Evolutionary conservation across 2,329 filamentous ascomycete genomes (phyloP), one percentile per base, ranked within the genome.

Genomic region (Fusarium falciforme): DNA sequence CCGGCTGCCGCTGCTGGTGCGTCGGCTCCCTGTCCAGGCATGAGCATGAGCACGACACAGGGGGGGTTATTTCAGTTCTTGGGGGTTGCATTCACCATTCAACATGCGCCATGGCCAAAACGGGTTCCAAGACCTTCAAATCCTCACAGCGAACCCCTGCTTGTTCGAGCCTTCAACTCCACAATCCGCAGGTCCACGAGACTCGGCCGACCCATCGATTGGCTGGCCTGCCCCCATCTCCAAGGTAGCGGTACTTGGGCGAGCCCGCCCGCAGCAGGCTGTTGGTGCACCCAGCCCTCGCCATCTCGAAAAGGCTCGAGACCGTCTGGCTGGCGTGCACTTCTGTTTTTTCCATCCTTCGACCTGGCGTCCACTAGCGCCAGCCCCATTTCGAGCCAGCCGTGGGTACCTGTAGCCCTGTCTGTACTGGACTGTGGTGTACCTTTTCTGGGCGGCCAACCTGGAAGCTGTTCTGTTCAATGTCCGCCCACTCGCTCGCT

Each of bases 101-200:
- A 74, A 72, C 64, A 66, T 74, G 67, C 68, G 61, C 64, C 58
- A 72, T 69, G 64, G 47, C 71, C 71, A 68, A 74, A 74, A 74
- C 71, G 71, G 71, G 71, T 74, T 74, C 71, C 71, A 74, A 66
- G 71, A 74, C 71, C 67, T 73, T 68, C 63, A 74, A 76, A 77
- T 76, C 66, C 67, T 65, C 67, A 71, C 71, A 67, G 35, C 59
- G 52, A 64, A 64, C 74, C 76, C 76, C 76, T 78, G 74, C 71
- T 76, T 72, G 71, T 66, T 75, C 60, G 67, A 71, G 69, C 68
- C 67, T 76, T 66, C 61, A 61, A 65, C 71, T 69, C 75, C 75
- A 74, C 71, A 77, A 72, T 72, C 70, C 72, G 72, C 72, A 74
- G 68, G 76, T 78, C 73, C 73, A 75, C 66, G 67, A 71, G 73